Evolutionary conservation across 768 basidiomycete genomes (phyloP).

Genomic region (Kwoniella sp.): DNA sequence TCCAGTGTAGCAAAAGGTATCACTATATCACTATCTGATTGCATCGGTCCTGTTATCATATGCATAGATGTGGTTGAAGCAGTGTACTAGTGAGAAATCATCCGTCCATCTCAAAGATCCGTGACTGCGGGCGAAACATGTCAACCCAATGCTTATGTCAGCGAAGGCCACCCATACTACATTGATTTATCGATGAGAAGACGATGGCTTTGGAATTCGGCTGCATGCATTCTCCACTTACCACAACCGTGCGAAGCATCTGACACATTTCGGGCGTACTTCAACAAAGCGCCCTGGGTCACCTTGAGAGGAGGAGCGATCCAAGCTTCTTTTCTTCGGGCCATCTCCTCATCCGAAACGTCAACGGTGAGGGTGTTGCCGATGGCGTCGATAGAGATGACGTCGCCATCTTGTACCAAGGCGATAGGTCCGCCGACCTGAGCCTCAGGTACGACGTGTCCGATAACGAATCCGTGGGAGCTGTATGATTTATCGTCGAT

Average conservation of each 20-base stretch:
- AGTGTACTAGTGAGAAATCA: no score
- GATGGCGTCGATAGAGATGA: constrained; percentile 56
- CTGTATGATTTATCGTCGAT: constrained; percentile 57
- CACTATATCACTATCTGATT: no score
- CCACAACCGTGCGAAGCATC: constrained; percentile 90
- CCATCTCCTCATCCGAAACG: constrained; percentile 78
- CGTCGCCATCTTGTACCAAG: constrained; percentile 83
- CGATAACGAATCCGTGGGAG: constrained; percentile 94
- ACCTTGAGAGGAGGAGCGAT: constrained; percentile 77
- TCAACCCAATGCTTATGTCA: not conserved
- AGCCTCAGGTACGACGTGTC: constrained; percentile 89
- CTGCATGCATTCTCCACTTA: constrained; percentile 23
- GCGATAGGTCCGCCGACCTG: constrained; percentile 92
- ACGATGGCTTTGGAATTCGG: no score
- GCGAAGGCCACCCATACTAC: not conserved
- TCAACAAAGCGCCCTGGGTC: constrained; percentile 60
- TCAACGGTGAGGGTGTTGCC: constrained; percentile 57
- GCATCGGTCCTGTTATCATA: no score
- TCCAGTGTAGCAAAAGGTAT: no score
- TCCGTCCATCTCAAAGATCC: not conserved
- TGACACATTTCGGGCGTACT: constrained; percentile 81
- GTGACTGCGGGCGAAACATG: not conserved
- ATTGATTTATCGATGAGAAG: no score
- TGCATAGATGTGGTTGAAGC: no score
- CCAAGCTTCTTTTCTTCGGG: constrained; percentile 72